Evolutionary conservation across 768 basidiomycete species (phyloP), one percentile per base, ranked within the genome.

Genomic region (Leccinum disarticulatum): DNA sequence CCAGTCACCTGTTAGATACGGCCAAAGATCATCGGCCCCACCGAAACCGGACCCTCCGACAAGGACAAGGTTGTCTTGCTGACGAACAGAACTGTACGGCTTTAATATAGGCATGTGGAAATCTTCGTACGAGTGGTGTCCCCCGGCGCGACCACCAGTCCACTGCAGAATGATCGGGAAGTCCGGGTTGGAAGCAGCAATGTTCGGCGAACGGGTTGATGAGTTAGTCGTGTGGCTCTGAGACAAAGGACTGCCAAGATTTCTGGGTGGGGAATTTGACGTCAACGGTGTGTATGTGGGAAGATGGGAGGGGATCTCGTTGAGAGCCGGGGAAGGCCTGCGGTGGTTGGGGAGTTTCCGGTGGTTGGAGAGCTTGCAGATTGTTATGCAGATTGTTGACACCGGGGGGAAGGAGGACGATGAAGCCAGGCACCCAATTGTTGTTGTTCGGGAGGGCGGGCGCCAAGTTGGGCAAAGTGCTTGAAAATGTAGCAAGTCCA

Each of bases 71-170:
- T 99, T 99, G 52, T 82, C 67, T 61, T 95, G 90, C 65, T 90
- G 87, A 60, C 97, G 90, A 70, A 99, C 98, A 15, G 89, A 77
- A 38, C 87, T 83, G 74, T 99, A 99, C 0, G 95, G 98, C 41
- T 88, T 77, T 53, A 98, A 79, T 66, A 98, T 85, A 1, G 97
- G 96, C 73, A 95, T 94, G 69, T 98, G 96, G 85, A 98, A 95
- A 73, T 99, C 97, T 74, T 99, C 97, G 74, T 87, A 98, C 3
- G 93, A 95, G 77, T 98, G 97, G 68, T 99, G 97, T 53, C 97
- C 97, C 62, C 97, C 97, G 19, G 95, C 97, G 65, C 97, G 93
- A 36, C 97, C 97, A 67, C 97, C 97, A 53, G 97, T 99, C 97
- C 97, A 98, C 71, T 98, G 97, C 62, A 98, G 79, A 75, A 99